phyloP scores from a whole-genome alignment of 2,329 filamentous ascomycete species.

The Colletotrichum sp. region DNA sequence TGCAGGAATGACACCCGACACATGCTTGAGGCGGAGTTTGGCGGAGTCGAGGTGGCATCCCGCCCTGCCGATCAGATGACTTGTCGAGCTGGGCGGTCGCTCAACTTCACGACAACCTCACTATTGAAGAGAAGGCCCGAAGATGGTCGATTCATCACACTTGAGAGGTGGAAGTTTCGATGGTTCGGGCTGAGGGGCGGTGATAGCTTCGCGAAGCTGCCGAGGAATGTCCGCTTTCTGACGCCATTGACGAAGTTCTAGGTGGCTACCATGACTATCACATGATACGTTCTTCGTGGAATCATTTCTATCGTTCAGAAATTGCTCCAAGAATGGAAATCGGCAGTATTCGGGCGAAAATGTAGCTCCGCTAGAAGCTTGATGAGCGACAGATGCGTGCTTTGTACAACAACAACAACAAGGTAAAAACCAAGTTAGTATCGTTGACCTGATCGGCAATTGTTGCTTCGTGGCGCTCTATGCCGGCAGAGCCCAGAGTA shows the following conservation, averaged over 20 bases:
- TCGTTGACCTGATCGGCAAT: background rate
- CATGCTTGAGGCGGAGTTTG: conserved; percentile 1
- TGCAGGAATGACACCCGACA: background rate
- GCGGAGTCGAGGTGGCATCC: conserved; percentile 8
- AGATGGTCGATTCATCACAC: background rate
- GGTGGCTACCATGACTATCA: background rate
- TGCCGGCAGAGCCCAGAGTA: background rate
- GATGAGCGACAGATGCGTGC: accelerated
- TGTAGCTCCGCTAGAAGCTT: background rate
- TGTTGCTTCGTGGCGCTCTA: background rate
- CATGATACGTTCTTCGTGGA: background rate
- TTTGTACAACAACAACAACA: background rate
- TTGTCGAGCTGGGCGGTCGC: background rate
- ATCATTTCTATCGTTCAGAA: background rate
- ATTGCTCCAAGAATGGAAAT: accelerated
- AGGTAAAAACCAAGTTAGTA: accelerated
- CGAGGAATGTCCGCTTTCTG: background rate
- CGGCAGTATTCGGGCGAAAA: background rate
- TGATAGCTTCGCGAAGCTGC: background rate
- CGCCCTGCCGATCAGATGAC: conserved; percentile 4
- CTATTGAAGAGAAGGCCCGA: background rate
- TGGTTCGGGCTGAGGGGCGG: background rate
- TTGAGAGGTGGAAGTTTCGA: background rate
- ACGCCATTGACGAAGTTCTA: background rate
- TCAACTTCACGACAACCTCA: background rate